These are phyloP conservation scores for Linnemannia schmuckeri DNA, from an alignment of 192 early-diverging fungal species.

Conservation along the genomic window DNA sequence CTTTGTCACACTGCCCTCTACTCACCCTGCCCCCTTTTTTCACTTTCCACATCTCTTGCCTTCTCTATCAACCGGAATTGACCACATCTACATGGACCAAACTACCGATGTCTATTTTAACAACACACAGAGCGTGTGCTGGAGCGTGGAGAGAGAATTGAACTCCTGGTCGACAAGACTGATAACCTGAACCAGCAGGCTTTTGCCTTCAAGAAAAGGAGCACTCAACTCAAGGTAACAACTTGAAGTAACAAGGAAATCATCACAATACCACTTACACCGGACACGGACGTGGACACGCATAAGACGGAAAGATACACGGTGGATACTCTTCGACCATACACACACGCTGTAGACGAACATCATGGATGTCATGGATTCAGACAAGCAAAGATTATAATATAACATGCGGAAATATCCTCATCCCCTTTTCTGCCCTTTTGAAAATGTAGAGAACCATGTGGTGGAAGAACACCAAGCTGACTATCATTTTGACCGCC, in stretches of 20 bases:
- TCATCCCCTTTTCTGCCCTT: neutral
- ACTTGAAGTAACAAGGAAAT: neutral
- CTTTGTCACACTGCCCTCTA: neutral
- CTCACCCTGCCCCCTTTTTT: neutral
- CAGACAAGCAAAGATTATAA: neutral
- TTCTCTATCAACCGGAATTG: neutral
- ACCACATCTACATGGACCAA: neutral
- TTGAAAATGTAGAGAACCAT: conserved; percentile 69
- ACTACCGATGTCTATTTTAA: conserved; percentile 3
- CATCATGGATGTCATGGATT: neutral
- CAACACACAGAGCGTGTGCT: conserved; percentile 75
- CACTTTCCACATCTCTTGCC: conserved; percentile 4
- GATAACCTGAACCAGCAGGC: conserved; percentile 89
- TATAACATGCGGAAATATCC: neutral
- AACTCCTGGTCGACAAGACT: conserved; percentile 92
- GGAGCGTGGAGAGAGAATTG: conserved; percentile 90
- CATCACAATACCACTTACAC: neutral
- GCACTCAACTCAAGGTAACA: conserved; percentile 79
- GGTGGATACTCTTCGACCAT: neutral
- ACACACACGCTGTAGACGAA: neutral
- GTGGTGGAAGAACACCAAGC: conserved; percentile 96
- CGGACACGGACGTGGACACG: neutral
- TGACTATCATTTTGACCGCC: conserved; percentile 77
- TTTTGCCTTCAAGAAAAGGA: conserved; percentile 91
- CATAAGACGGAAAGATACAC: neutral